These are phyloP conservation scores for Bjerkandera adusta DNA, from an alignment of 1,284 basidiomycete genomes.

Conservation along the genomic window DNA sequence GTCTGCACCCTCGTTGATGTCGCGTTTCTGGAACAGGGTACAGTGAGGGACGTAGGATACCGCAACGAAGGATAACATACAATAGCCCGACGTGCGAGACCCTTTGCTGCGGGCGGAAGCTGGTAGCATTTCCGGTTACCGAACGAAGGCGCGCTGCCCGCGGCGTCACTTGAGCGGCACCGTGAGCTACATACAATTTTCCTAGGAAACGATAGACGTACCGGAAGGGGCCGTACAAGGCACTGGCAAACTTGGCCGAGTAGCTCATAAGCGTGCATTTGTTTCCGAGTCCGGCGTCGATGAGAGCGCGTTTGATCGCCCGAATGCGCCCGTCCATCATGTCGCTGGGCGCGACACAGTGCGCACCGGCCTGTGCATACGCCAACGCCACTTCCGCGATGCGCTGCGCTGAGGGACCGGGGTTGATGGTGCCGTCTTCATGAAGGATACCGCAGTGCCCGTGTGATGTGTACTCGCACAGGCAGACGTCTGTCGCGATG, in stretches of 20 bases:
- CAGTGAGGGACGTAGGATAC: no score
- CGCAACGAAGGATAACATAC: no score
- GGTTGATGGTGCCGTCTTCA: conserved; percentile 73
- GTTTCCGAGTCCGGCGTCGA: conserved; percentile 83
- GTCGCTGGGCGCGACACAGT: conserved; percentile 98
- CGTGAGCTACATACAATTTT: neutral
- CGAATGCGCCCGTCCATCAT: conserved; percentile 99
- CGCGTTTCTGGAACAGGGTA: conserved; percentile 65
- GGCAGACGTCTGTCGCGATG: conserved; percentile 93
- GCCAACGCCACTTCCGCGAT: conserved; percentile 91
- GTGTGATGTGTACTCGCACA: conserved; percentile 99
- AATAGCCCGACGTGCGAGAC: conserved; percentile 91
- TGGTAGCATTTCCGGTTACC: conserved; percentile 98
- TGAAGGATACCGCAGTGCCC: conserved; percentile 93
- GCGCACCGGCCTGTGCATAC: conserved; percentile 93
- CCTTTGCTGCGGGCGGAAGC: conserved; percentile 85
- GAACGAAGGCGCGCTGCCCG: conserved; percentile 91
- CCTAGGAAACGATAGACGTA: conserved; percentile 33
- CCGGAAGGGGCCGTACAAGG: conserved; percentile 98
- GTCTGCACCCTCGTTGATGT: conserved; percentile 93
- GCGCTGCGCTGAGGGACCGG: conserved; percentile 74
- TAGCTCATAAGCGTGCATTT: conserved; percentile 94
- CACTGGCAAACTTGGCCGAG: conserved; percentile 97
- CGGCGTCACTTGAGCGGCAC: conserved; percentile 74
- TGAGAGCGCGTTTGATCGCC: conserved; percentile 85